phyloP scores from a whole-genome alignment of 345 rosid species.

The Pistacia atlantica region DNA sequence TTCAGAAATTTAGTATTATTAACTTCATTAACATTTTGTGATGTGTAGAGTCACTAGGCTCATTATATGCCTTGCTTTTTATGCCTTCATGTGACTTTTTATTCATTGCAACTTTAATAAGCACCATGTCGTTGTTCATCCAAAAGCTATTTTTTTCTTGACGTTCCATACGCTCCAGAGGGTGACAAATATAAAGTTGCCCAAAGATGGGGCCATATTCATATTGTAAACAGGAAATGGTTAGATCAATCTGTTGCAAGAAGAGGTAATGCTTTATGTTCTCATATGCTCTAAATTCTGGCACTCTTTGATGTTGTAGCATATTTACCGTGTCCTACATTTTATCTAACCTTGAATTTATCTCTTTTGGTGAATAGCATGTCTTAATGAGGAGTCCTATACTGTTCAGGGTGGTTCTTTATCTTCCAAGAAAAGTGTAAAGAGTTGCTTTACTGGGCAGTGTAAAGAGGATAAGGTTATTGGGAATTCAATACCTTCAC shows the following conservation, averaged over 20 bases:
- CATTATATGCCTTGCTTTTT: conserved; percentile 8
- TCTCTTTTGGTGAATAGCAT: conserved; percentile 61
- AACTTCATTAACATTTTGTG: neutral
- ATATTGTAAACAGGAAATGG: conserved; percentile 85
- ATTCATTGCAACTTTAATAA: conserved; percentile 1
- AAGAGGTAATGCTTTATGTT: conserved; percentile 58
- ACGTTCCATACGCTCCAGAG: conserved; percentile 72
- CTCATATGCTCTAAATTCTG: conserved; percentile 17
- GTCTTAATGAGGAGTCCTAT: conserved; percentile 86
- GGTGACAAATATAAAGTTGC: conserved; percentile 97
- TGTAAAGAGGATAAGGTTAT: conserved; percentile 51
- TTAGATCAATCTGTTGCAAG: conserved; percentile 76
- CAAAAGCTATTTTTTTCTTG: conserved; percentile 39
- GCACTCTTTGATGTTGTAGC: conserved; percentile 14
- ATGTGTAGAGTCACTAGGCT: neutral
- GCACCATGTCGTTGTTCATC: conserved; percentile 2
- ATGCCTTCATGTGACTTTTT: neutral
- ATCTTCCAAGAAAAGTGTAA: conserved; percentile 43
- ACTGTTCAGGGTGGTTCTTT: conserved; percentile 62
- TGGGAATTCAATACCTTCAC: conserved; percentile 36
- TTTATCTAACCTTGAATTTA: conserved; percentile 31
- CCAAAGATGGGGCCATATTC: conserved; percentile 82
- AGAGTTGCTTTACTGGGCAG: conserved; percentile 38
- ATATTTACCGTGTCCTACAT: conserved; percentile 11
- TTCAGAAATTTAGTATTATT: neutral